Evolutionary conservation across 192 early-diverging fungal genomes (phyloP), one percentile per base, ranked within the genome.

Genomic region (Backusella sp.): DNA sequence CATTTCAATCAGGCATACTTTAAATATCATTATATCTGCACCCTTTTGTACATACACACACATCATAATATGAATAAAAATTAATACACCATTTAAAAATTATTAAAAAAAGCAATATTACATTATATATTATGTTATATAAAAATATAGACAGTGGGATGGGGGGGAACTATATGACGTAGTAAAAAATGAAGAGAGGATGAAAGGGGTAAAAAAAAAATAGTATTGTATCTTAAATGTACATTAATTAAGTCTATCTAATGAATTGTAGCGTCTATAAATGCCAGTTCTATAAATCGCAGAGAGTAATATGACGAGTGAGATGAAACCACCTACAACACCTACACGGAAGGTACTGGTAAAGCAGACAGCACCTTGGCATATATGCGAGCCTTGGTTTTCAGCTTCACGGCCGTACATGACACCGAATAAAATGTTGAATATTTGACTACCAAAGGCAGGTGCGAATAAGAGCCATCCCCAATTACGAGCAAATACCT

Each of bases 401-500:
- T 53, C 26, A 15, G 80, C 76, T n/a, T 81, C 56, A 1, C 32
- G 35, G n/a, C 74, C 80, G 34, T 81, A 81, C 17, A 81, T 56
- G 11, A 73, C 39, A 15, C 76, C 80, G 77, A 81, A 81, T 14
- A 81, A 72, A 14, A 81, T 23, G 46, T 77, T 81, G 12, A 81
- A 81, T 8, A 72, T 2, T 46, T 81, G 80, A 56, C 76, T 81
- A 8, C 80, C 80, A 23, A 81, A 66, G 2, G 80, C 80, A 35
- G 80, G 80, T 36, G 80, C 80, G 77, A 77, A 81, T n/a, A 81
- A 72, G 19, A 81, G n/a, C 59, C 67, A 75, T 11, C 80, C 80
- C 80, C 80, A 81, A 34, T 81, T 81, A 21, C 76, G 76, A 70
- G 80, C 80, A 71, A 81, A 81, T 1, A 76, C 75, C 79, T 80